Conservation (phyloP, 1,284 basidiomycete genomes). For the Ganoderma multipileum region DNA sequence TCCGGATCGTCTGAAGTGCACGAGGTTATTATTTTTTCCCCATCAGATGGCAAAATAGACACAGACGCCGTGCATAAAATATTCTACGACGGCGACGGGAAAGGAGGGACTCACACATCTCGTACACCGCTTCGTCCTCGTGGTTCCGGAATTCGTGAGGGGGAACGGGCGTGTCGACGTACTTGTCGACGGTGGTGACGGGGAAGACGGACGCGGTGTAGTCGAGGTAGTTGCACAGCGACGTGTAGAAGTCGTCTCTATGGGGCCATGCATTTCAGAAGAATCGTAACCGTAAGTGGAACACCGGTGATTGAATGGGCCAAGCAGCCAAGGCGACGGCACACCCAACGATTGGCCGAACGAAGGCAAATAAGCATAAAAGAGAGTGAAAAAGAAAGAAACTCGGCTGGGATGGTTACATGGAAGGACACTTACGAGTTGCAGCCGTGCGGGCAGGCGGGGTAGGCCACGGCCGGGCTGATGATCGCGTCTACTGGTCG, state of each 20-base stretch:
- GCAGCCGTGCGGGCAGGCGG: slow-evolving; percentile 47
- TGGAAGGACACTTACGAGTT: slow-evolving; percentile 37
- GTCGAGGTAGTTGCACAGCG: slow-evolving; percentile 47
- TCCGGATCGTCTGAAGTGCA: slow-evolving; percentile 50
- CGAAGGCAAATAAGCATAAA: neutral
- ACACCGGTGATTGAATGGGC: neutral
- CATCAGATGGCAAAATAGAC: neutral
- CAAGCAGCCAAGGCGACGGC: neutral
- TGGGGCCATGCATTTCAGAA: neutral
- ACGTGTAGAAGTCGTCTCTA: slow-evolving; percentile 37
- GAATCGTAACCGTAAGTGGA: too few species aligned
- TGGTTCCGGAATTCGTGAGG: slow-evolving; percentile 46
- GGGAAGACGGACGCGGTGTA: slow-evolving; percentile 55
- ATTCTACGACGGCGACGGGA: neutral
- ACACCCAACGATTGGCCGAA: neutral
- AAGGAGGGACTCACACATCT: slow-evolving; percentile 47
- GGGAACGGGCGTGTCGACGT: slow-evolving; percentile 37
- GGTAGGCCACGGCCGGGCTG: slow-evolving; percentile 42
- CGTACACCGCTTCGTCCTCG: slow-evolving; percentile 51
- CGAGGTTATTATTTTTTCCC: neutral
- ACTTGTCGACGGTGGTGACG: slow-evolving; percentile 47
- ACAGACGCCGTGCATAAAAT: neutral
- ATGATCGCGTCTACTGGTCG: slow-evolving; percentile 56
- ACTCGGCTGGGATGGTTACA: neutral
- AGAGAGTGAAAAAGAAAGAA: neutral